Evolutionary conservation across 768 basidiomycete species (phyloP), one percentile per base, ranked within the genome.

Genomic region (Crucibulum laeve): DNA sequence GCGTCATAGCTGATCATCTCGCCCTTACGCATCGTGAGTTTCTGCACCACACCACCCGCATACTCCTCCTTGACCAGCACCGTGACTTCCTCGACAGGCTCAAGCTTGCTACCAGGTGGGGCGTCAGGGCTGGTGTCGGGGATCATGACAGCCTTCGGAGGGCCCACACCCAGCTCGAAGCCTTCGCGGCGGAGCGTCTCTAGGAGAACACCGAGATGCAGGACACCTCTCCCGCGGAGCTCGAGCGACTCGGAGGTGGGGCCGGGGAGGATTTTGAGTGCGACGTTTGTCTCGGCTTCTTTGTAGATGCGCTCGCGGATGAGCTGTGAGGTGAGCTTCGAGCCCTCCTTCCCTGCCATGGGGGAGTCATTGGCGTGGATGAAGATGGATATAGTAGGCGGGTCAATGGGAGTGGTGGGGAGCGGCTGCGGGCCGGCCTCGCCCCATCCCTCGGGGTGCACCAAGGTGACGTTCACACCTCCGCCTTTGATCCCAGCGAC

Each of bases 321-420:
- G 25, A 74, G 42, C 48, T 74, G 74, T 1, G 70, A 72, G 4
- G 74, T 76, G 37, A 76, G 66, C 52, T 74, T 76, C 3, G 62
- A 62, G 28, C 74, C 74, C 48, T 74, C 73, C 22, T 61, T 61
- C 7, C 71, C 73, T 13, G 64, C 70, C 34, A 74, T 60, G 2
- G 74, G 73, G 4, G 70, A 70, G 46, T 73, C 71, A 50, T 76
- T 74, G 70, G n/a, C n/a, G n/a, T n/a, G n/a, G n/a, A n/a, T n/a
- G n/a, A n/a, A n/a, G n/a, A n/a, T n/a, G n/a, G n/a, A 72, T 46
- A 76, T 74, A 5, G 73, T 76, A 0, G 73, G 74, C 1, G 74
- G 73, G 53, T 74, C 73, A 21, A 76, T 76, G 24, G 73, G 74
- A 0, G 73, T 73, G 2, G 73, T 63, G 3, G 69, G 69, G 13